These are phyloP conservation scores for Neonectria magnoliae DNA, from an alignment of 2,329 filamentous ascomycete genomes.

Conservation along the genomic window DNA sequence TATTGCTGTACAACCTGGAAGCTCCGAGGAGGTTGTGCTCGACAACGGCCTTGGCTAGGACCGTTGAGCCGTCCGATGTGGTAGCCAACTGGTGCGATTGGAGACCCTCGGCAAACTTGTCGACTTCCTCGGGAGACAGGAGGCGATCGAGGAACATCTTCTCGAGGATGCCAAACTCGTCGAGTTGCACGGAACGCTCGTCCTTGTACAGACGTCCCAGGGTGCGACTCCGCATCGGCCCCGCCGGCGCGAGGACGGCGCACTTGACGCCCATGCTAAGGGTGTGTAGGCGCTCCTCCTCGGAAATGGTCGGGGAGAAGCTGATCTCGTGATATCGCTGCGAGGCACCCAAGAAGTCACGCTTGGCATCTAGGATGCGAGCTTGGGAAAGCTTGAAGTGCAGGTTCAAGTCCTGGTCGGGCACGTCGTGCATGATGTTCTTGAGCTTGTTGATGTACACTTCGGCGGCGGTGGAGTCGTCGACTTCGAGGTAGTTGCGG, in stretches of 20 bases:
- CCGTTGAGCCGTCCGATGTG: slow-evolving; percentile 90
- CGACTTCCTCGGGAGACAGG: slow-evolving; percentile 82
- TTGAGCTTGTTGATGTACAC: slow-evolving; percentile 94
- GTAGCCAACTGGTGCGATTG: slow-evolving; percentile 89
- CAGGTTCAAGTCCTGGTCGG: slow-evolving; percentile 77
- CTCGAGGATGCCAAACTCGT: slow-evolving; percentile 89
- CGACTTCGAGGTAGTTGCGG: slow-evolving; percentile 91
- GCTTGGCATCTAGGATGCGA: slow-evolving; percentile 89
- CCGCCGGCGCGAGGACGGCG: slow-evolving; percentile 90
- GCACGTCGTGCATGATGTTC: slow-evolving; percentile 84
- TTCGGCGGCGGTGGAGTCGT: slow-evolving; percentile 87
- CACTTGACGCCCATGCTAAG: slow-evolving; percentile 90
- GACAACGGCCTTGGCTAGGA: slow-evolving; percentile 90
- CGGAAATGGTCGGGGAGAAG: slow-evolving; percentile 79
- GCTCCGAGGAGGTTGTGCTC: slow-evolving; percentile 95
- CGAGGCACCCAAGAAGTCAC: slow-evolving; percentile 88
- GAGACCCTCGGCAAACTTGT: slow-evolving; percentile 83
- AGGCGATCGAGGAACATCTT: slow-evolving; percentile 97
- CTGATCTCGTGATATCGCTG: slow-evolving; percentile 90
- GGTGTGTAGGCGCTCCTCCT: slow-evolving; percentile 85
- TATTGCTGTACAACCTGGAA: slow-evolving; percentile 82
- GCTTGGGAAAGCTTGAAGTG: slow-evolving; percentile 93
- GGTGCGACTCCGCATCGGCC: slow-evolving; percentile 81
- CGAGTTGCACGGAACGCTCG: slow-evolving; percentile 78
- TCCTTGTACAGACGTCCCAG: slow-evolving; percentile 93